Percentiles rank a stretch among this genome's conserved stretches.
These are phyloP conservation scores for Bipolaris oryzae DNA, from an alignment of 2,329 filamentous ascomycete genomes.

Conservation along the genomic window DNA sequence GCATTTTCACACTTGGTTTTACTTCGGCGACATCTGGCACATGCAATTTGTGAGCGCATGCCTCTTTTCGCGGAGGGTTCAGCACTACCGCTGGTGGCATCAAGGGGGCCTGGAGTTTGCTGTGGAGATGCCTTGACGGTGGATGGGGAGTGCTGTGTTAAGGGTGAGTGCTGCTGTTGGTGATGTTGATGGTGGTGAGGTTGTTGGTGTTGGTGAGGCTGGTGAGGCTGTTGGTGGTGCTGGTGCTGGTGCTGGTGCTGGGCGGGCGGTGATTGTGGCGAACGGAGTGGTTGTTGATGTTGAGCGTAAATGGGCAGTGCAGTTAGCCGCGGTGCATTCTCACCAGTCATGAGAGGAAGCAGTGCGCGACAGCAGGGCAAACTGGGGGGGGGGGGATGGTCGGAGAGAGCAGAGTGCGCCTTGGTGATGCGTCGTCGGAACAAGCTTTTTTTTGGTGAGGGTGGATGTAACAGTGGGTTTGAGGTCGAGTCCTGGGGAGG, in stretches of 20 bases:
- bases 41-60: constrained; percentile 82
- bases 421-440: constrained; percentile 30
- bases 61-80: constrained; percentile 36
- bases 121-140: constrained; percentile 40
- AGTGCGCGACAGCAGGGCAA: constrained; percentile 32
- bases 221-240: too few relatives aligned
- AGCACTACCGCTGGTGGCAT: constrained; percentile 25
- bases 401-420: constrained; percentile 23
- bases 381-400: constrained; percentile 26
- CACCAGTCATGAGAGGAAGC: constrained; percentile 22
- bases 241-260: constrained; percentile 10
- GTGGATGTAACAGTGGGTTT: not conserved
- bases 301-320: constrained; percentile 20
- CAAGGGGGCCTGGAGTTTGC: constrained; percentile 32
- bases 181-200: constrained; percentile 27
- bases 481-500: not conserved
- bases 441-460: not conserved
- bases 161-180: constrained; percentile 28
- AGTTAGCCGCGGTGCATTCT: constrained; percentile 32
- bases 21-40: constrained; percentile 74
- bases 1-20: constrained; percentile 89
- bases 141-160: constrained; percentile 35
- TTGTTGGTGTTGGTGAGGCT: not conserved
- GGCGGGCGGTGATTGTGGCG: constrained; percentile 25
- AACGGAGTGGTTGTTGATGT: constrained; percentile 23